These are phyloP conservation scores for Solanum chacoense DNA, from an alignment of 305 asterid species.

Conservation along the genomic window DNA sequence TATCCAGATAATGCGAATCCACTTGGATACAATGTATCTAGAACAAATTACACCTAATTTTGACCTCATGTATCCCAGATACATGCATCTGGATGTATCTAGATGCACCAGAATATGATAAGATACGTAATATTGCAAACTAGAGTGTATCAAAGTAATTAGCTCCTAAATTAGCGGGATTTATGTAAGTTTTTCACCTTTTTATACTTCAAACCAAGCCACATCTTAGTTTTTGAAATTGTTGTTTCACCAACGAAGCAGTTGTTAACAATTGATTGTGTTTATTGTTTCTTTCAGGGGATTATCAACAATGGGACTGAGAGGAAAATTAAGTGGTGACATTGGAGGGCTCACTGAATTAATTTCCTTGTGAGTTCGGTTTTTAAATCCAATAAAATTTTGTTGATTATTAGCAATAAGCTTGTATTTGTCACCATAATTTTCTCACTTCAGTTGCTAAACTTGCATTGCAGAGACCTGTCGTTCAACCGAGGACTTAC, in stretches of 20 bases:
- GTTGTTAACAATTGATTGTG: background rate
- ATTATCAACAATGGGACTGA: constrained; percentile 73
- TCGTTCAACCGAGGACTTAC: constrained; percentile 77
- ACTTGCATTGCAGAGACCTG: constrained; percentile 53
- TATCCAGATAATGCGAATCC: too few relatives aligned
- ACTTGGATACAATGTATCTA: background rate
- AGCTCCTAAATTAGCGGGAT: background rate
- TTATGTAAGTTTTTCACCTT: background rate
- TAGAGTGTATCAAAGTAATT: background rate
- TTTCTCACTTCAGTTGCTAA: background rate
- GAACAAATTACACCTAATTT: background rate
- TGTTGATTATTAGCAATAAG: background rate
- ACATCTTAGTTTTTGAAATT: background rate
- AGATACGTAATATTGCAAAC: background rate
- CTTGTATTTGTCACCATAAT: background rate
- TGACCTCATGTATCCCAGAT: background rate
- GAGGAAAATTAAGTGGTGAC: constrained; percentile 70
- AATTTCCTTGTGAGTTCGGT: constrained; percentile 62
- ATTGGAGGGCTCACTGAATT: constrained; percentile 82
- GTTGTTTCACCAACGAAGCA: background rate
- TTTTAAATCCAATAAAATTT: background rate
- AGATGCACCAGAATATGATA: background rate
- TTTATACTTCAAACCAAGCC: background rate
- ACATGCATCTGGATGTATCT: too few relatives aligned
- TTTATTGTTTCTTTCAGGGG: constrained; percentile 41